Evolutionary conservation across 2,329 filamentous ascomycete species (phyloP), one percentile per base, ranked within the genome.

Genomic region (Mycosphaerella arachidis): DNA sequence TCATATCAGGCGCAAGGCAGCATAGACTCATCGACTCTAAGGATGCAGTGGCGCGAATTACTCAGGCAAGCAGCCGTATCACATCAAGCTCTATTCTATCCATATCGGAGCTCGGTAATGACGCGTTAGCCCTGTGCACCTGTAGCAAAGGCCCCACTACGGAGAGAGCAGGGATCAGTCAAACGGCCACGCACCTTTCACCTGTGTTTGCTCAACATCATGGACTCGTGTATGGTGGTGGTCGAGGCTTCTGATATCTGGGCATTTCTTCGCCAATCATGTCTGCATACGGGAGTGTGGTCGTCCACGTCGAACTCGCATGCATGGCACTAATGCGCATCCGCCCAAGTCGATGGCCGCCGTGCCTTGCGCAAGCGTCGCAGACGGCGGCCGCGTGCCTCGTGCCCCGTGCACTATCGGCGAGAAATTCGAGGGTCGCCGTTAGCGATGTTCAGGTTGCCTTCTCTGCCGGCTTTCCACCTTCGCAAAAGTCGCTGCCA

Each of bases 401-500:
- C 20, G 16, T n/a, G 27, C 7, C 31, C 43, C 16, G 18, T 24
- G 24, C 24, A 37, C 27, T 45, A n/a, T 48, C 20, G 29, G 1
- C 46, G 20, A 12, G n/a, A 6, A 50, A 18, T 1, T 50, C 13
- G 12, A 10, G 5, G 20, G n/a, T 10, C 4, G 9, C 3, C 12
- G 12, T 50, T 10, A 30, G 46, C 46, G 18, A 30, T n/a, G 48
- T 35, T 60, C 48, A 55, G 48, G 13, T 48, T 48, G 57, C 48
- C 50, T 53, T 59, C 30, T 43, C 35, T 30, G 12, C 51, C 20
- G 29, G 27, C 55, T 63, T 56, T 67, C 60, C 9, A 66, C 68
- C 61, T 73, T 81, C n/a, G 85, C 85, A 75, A 87, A 88, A 1
- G 85, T 86, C 18, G 84, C 83, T 4, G 86, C 86, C 9, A 88